Base-by-base conservation (phyloP, 2,329 filamentous ascomycete species). In the Cercospora sp. region DNA sequence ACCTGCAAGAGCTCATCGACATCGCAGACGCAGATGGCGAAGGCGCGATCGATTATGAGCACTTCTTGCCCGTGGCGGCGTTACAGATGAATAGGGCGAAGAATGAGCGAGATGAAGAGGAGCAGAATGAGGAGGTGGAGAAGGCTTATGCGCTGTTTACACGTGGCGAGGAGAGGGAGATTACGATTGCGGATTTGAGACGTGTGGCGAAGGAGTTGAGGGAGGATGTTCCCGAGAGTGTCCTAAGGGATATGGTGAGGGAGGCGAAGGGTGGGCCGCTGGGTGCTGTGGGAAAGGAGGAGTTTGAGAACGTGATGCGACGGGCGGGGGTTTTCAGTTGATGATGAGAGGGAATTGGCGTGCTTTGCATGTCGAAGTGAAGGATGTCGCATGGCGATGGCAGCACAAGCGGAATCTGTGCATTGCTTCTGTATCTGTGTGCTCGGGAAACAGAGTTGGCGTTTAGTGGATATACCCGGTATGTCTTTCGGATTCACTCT, bases 171-270 rank as follows among this genome's bases (percentile, higher is more conserved):
- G 78, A 83, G 20, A 83, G 86, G 2, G 87, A 87, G n/a, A 96
- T 99, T 72, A 95, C 91, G 1, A 76, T 98, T 30, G 86, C 86
- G 16, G 91, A 96, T 80, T 81, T 99, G 77, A 87, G 88, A 76
- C 85, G 90, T 75, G 90, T 97, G 64, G 93, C 94, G 51, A 88
- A 87, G 73, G 87, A 92, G 74, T 81, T 99, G 74, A 92, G 93
- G 80, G 93, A 97, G 80, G 92, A 89, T 62, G 89, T 96, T 26
- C 87, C 88, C 67, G 95, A 98, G 75, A 90, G 92, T 60, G 81
- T 96, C 76, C 82, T 99, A 76, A 88, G 87, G 81, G 93, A 97
- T 82, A 99, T 99, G 95, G 90, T 99, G 67, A 83, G 93, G 60
- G 94, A 98, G 83, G 95, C 94, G 60, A 97, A 96, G 79, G 92